phyloP scores from a whole-genome alignment of 768 basidiomycete genomes.

The Pholiota microspora region DNA sequence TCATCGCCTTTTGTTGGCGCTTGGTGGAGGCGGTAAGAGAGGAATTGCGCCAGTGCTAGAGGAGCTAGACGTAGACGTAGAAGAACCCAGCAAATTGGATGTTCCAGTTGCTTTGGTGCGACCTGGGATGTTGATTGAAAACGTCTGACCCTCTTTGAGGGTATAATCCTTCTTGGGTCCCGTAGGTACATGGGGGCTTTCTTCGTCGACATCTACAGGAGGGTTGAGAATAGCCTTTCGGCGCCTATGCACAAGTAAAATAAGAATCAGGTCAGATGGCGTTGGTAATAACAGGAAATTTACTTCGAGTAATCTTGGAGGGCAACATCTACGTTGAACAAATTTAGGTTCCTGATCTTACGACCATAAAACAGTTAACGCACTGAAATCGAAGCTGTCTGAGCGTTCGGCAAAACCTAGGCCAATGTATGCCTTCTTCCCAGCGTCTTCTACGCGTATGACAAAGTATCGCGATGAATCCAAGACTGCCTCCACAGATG shows the following conservation, averaged over 20 bases:
- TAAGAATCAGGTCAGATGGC: slow-evolving; percentile 8
- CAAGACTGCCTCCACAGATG: slow-evolving; percentile 91
- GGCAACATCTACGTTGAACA: slow-evolving; percentile 59
- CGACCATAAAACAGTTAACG: slow-evolving; percentile 26
- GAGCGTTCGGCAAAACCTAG: slow-evolving; percentile 89
- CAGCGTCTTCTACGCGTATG: slow-evolving; percentile 83
- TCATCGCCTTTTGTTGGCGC: slow-evolving; percentile 50
- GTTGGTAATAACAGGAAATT: slow-evolving; percentile 44
- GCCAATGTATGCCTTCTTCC: slow-evolving; percentile 89
- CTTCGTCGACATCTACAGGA: slow-evolving; percentile 32
- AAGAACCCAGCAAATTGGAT: slow-evolving; percentile 35
- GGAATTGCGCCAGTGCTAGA: slow-evolving; percentile 49
- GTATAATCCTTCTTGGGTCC: slow-evolving; percentile 94
- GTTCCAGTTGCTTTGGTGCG: slow-evolving; percentile 41
- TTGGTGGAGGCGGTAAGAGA: slow-evolving; percentile 83
- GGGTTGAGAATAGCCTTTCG: slow-evolving; percentile 63
- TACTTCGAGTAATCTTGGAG: slow-evolving; percentile 86
- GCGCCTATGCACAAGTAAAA: slow-evolving; percentile 40
- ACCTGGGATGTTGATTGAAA: slow-evolving; percentile 90
- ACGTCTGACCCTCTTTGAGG: slow-evolving; percentile 92
- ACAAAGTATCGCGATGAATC: slow-evolving; percentile 97
- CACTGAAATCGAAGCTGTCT: slow-evolving; percentile 92
- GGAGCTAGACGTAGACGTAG: slow-evolving; percentile 19
- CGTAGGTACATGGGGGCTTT: slow-evolving; percentile 68
- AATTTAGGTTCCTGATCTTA: not conserved